phyloP scores from a whole-genome alignment of 2,329 filamentous ascomycete genomes.

The Lasiodiplodia gonubiensis region DNA sequence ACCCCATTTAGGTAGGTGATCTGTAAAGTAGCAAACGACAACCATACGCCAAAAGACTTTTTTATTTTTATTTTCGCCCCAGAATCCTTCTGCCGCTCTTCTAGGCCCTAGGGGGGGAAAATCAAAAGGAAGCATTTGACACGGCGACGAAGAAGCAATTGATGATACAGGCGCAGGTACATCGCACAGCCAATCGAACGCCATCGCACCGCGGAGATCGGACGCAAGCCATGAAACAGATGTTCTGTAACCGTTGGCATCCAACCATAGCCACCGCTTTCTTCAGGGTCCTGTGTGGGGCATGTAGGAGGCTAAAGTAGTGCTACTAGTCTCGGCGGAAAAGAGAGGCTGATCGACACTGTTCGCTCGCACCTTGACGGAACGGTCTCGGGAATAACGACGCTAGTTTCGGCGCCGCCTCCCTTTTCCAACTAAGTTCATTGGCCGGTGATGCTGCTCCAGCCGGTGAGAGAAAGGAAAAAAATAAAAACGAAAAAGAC shows the following conservation, averaged over 20 bases:
- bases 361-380: neutral
- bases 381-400: neutral
- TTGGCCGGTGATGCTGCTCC: neutral
- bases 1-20: neutral
- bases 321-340: neutral
- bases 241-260: neutral
- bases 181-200: neutral
- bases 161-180: neutral
- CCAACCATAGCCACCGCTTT: neutral
- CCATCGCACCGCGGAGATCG: neutral
- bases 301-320: neutral
- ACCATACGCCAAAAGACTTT: neutral
- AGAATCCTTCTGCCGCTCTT: neutral
- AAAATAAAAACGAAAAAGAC: neutral
- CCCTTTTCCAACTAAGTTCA: neutral
- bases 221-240: neutral
- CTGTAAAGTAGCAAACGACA: neutral
- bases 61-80: neutral
- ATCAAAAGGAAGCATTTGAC: neutral
- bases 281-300: neutral
- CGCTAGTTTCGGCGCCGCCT: neutral
- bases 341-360: neutral
- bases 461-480: neutral
- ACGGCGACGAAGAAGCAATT: neutral
- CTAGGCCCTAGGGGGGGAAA: neutral